phyloP scores from a whole-genome alignment of 2,329 filamentous ascomycete species.

The Aspergillus ochraceus region DNA sequence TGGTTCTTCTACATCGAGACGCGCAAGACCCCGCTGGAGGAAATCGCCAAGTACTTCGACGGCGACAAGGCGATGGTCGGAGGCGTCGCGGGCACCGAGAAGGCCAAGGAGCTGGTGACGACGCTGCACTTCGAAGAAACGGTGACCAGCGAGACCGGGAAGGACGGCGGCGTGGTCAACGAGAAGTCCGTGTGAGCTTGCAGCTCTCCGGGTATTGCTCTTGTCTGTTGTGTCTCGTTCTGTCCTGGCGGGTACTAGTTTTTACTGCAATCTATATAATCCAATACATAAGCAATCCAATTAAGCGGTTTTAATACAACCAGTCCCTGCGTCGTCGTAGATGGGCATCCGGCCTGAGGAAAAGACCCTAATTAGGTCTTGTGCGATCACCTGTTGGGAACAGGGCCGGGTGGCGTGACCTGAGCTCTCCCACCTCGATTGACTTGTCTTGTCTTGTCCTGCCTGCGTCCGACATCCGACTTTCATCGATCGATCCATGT shows the following conservation, averaged over 20 bases:
- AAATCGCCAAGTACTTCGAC: constrained; percentile 37
- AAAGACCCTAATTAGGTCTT: background rate
- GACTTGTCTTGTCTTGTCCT: too few species aligned
- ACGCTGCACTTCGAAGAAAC: constrained; percentile 9
- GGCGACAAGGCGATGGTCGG: constrained; percentile 23
- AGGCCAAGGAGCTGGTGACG: constrained; percentile 13
- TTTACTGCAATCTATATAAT: background rate
- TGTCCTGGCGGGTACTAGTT: background rate
- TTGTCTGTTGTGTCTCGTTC: background rate
- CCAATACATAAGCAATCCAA: background rate
- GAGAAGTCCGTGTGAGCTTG: background rate
- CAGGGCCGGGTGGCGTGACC: background rate
- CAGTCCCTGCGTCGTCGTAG: background rate
- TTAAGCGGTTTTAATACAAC: background rate
- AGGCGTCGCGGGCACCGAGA: constrained; percentile 22
- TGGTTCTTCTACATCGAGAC: constrained; percentile 40
- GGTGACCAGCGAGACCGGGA: background rate
- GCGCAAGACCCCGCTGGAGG: constrained; percentile 32
- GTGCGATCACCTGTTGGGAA: constrained; percentile 4
- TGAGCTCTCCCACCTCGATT: constrained; percentile 10
- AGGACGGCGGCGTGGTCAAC: constrained; percentile 1
- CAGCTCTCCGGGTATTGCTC: too few species aligned
- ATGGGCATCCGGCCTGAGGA: background rate
- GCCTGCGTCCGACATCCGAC: too few species aligned
- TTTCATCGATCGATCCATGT: too few species aligned